Evolutionary conservation across 2,329 filamentous ascomycete species (phyloP).

Genomic region (Diaporthe caulivora): DNA sequence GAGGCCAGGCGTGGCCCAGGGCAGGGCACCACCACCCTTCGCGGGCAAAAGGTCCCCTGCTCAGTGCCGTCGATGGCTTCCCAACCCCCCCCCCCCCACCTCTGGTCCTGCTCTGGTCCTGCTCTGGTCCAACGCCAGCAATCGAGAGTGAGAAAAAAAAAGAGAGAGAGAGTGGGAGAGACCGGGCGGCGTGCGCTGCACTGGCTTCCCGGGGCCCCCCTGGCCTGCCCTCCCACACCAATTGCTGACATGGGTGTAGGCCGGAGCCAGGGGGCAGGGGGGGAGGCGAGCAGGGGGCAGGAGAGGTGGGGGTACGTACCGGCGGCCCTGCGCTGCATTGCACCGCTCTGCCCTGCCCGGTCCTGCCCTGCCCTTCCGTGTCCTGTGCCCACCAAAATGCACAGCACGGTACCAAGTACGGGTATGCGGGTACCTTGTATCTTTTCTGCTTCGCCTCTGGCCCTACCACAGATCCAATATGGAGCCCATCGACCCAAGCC

Average conservation of each 20-base stretch:
- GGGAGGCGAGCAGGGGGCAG: not conserved
- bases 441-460: slow-evolving; percentile 33
- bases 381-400: not conserved
- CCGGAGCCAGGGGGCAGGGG: slow-evolving; percentile 17
- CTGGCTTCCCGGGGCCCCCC: slow-evolving; percentile 13
- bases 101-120: too few relatives aligned
- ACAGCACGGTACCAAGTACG: not conserved
- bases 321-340: not conserved
- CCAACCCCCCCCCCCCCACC: slow-evolving; percentile 24
- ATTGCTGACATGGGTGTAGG: slow-evolving; percentile 21
- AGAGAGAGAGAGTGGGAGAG: not conserved
- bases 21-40: slow-evolving; percentile 11
- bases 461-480: slow-evolving; percentile 37
- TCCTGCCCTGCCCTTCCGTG: slow-evolving; percentile 8
- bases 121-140: not conserved
- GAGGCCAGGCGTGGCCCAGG: slow-evolving; percentile 6
- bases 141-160: not conserved
- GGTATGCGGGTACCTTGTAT: slow-evolving; percentile 22
- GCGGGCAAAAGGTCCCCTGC: slow-evolving; percentile 18
- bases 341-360: not conserved
- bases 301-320: slow-evolving; percentile 12
- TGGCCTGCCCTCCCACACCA: slow-evolving; percentile 26
- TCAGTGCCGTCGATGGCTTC: slow-evolving; percentile 22
- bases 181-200: slow-evolving; percentile 8
- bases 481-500: slow-evolving; percentile 36